phyloP scores from a whole-genome alignment of 2,329 filamentous ascomycete species.

The Myriosclerotinia scirpicola region DNA sequence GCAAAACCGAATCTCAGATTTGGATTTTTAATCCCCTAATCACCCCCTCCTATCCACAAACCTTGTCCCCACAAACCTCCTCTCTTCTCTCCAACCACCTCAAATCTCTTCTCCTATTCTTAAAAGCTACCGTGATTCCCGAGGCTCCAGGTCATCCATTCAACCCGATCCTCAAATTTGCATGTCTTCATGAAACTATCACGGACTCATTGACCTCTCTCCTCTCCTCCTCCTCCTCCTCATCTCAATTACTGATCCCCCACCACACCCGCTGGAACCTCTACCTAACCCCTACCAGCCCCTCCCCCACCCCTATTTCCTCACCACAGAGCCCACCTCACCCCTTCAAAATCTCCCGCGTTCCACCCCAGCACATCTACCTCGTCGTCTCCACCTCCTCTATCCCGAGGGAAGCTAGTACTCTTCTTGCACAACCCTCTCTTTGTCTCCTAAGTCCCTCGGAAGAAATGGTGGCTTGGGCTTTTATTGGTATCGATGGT shows the following conservation, averaged over 20 bases:
- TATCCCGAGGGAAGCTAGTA: slow-evolving; percentile 33
- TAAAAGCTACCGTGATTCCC: slow-evolving; percentile 31
- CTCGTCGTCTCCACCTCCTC: slow-evolving; percentile 37
- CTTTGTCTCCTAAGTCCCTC: slow-evolving; percentile 30
- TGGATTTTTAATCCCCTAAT: slow-evolving; percentile 38
- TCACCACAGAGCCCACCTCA: slow-evolving; percentile 27
- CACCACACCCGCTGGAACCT: slow-evolving; percentile 5
- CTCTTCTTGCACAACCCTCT: slow-evolving; percentile 33
- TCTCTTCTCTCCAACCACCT: slow-evolving; percentile 27
- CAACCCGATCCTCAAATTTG: slow-evolving; percentile 32
- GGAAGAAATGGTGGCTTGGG: slow-evolving; percentile 36
- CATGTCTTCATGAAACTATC: slow-evolving; percentile 31
- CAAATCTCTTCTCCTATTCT: slow-evolving; percentile 27
- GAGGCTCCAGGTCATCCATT: slow-evolving; percentile 40
- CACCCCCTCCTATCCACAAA: slow-evolving; percentile 9
- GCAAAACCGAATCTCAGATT: slow-evolving; percentile 38
- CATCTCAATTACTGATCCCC: slow-evolving; percentile 22
- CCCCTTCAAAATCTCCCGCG: slow-evolving; percentile 29
- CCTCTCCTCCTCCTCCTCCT: slow-evolving; percentile 27
- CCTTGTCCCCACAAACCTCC: slow-evolving; percentile 25
- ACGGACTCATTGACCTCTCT: slow-evolving; percentile 21
- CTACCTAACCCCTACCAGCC: background rate
- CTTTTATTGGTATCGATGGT: slow-evolving; percentile 37
- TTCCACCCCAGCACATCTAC: slow-evolving; percentile 35
- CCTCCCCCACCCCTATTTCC: background rate